These are phyloP conservation scores for Phytophthora europaea DNA, from an alignment of 352 stramenopile species.

Conservation along the genomic window DNA sequence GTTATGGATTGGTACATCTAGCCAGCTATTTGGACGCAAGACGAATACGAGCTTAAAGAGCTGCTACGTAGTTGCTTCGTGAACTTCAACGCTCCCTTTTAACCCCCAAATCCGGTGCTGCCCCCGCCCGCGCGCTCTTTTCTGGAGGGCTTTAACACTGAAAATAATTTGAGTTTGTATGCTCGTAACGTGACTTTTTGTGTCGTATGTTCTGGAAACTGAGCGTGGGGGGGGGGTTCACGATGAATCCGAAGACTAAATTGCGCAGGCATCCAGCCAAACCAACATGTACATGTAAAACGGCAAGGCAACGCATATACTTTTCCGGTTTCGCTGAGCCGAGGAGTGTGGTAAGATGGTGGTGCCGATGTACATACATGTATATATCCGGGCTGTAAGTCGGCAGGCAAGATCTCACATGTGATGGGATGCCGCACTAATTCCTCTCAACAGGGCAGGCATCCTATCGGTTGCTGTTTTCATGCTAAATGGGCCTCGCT, in stretches of 20 bases:
- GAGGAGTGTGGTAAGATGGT: neutral
- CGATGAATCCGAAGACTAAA: neutral
- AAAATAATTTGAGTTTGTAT: constrained; percentile 7
- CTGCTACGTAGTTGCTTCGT: constrained; percentile 1
- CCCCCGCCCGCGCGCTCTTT: neutral
- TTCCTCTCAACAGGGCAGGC: neutral
- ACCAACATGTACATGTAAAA: neutral
- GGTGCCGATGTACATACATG: neutral
- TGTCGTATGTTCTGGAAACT: neutral
- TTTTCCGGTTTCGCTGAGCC: neutral
- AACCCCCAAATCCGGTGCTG: constrained; percentile 2
- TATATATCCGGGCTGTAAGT: constrained; percentile 1
- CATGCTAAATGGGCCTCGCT: neutral
- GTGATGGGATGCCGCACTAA: constrained; percentile 1
- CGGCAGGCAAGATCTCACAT: neutral
- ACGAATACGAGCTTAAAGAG: neutral
- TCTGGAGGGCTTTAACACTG: constrained; percentile 9
- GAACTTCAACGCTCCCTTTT: constrained; percentile 9
- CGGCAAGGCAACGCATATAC: neutral
- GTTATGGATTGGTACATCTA: neutral
- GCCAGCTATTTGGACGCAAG: neutral
- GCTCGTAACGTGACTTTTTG: neutral
- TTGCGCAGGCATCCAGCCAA: neutral
- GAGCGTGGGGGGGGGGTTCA: neutral
- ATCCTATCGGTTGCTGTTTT: constrained; percentile 1